Evolutionary conservation across 106 monocot species (phyloP).

Genomic region (Dioscorea alata): DNA sequence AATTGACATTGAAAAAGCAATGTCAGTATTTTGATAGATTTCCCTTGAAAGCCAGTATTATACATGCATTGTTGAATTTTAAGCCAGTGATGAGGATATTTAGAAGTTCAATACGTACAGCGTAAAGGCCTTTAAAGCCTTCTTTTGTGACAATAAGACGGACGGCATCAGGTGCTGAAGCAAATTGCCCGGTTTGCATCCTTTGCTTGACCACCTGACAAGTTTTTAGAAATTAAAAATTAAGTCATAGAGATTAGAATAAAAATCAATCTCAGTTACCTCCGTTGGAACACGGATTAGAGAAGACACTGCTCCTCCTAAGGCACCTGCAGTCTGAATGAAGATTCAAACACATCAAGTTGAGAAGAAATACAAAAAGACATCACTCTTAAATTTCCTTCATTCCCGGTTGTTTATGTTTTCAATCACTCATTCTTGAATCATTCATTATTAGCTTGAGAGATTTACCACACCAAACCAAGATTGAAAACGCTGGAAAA

Average conservation of each 20-base stretch:
- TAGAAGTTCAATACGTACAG: conserved; percentile 35
- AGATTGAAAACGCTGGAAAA: no score
- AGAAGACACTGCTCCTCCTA: conserved; percentile 89
- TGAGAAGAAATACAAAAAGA: no score
- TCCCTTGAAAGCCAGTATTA: background rate
- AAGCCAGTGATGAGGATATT: background rate
- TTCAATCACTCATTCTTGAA: no score
- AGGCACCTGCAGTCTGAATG: conserved; percentile 77
- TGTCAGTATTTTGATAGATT: background rate
- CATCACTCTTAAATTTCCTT: no score
- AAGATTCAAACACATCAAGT: no score
- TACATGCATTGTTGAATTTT: background rate
- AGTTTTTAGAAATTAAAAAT: background rate
- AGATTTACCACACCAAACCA: no score
- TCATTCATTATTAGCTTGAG: no score
- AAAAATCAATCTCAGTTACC: conserved; percentile 27
- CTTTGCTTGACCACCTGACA: conserved; percentile 94
- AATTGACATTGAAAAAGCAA: background rate
- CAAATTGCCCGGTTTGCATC: conserved; percentile 95
- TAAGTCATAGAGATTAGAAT: background rate
- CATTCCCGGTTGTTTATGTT: no score
- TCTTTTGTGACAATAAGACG: conserved; percentile 84
- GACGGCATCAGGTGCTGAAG: conserved; percentile 79
- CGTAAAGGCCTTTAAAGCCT: conserved; percentile 90
- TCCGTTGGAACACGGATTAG: conserved; percentile 96